Conservation (phyloP, 2,329 filamentous ascomycete species). For the Sclerotinia trifoliorum region DNA sequence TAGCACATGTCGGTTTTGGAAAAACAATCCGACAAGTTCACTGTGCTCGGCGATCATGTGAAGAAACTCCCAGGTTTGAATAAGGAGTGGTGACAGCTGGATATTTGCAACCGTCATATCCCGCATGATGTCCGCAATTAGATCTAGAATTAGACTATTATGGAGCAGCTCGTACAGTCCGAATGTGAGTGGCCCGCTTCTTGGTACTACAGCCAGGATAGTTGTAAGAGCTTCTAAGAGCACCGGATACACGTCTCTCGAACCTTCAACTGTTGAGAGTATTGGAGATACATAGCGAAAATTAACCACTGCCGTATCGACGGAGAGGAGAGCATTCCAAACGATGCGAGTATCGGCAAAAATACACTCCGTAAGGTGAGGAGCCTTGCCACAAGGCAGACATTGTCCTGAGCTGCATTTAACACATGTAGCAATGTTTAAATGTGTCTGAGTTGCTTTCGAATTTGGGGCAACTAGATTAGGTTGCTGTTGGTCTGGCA, state of each 20-base stretch:
- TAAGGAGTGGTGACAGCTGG: neutral
- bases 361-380: neutral
- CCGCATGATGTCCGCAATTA: neutral
- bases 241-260: neutral
- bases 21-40: neutral
- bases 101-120: neutral
- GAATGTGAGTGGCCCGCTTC: neutral
- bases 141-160: neutral
- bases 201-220: neutral
- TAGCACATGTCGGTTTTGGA: neutral
- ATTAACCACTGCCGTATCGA: neutral
- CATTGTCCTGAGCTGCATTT: neutral
- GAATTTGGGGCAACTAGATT: neutral
- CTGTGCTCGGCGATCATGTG: neutral
- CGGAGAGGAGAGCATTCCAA: neutral
- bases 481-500: neutral
- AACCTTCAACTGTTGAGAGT: fast-evolving
- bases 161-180: neutral
- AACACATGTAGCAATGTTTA: neutral
- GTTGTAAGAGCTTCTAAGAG: neutral
- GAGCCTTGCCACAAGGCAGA: neutral
- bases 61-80: neutral
- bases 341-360: neutral
- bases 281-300: neutral
- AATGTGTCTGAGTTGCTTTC: neutral